Percentiles rank a stretch among this genome's conserved stretches.
These are phyloP conservation scores for Dichomitus squalens DNA, from an alignment of 1,284 basidiomycete species.

Conservation along the genomic window DNA sequence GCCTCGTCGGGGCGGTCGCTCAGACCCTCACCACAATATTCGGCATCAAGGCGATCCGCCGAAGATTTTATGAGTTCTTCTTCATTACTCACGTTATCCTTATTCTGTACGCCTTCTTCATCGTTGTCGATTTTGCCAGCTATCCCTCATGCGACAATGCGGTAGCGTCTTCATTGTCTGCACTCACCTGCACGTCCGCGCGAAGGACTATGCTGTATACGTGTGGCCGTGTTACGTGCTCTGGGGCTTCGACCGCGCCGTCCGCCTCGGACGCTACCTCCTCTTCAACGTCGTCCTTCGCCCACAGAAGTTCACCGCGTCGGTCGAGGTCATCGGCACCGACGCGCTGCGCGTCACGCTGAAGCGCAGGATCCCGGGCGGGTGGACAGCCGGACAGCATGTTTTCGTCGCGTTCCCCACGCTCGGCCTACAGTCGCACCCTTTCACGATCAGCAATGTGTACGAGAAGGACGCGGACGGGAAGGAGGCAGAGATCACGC, in stretches of 20 bases:
- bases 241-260: conserved; percentile 46
- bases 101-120: conserved; percentile 28
- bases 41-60: conserved; percentile 39
- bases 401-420: conserved; percentile 54
- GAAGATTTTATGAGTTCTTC: conserved; percentile 45
- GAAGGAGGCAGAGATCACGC: conserved; percentile 41
- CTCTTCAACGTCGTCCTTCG: conserved; percentile 39
- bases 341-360: conserved; percentile 44
- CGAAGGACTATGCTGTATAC: conserved; percentile 23
- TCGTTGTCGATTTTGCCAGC: neutral
- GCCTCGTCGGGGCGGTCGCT: conserved; percentile 34
- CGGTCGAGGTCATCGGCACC: conserved; percentile 36
- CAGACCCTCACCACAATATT: conserved; percentile 37
- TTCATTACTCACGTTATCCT: conserved; percentile 43
- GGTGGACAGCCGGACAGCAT: conserved; percentile 64
- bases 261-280: conserved; percentile 36
- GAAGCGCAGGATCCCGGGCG: conserved; percentile 29
- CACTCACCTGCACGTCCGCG: conserved; percentile 23
- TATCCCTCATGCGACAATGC: neutral
- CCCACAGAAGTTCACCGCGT: conserved; percentile 30
- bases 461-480: conserved; percentile 22
- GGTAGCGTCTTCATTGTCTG: conserved; percentile 21
- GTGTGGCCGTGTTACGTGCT: conserved; percentile 42
- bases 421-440: conserved; percentile 50
- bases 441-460: conserved; percentile 56